Percentiles rank a stretch among this genome's conserved stretches.
These are phyloP conservation scores for Cladophialophora psammophila DNA, from an alignment of 2,329 filamentous ascomycete genomes.

Conservation along the genomic window DNA sequence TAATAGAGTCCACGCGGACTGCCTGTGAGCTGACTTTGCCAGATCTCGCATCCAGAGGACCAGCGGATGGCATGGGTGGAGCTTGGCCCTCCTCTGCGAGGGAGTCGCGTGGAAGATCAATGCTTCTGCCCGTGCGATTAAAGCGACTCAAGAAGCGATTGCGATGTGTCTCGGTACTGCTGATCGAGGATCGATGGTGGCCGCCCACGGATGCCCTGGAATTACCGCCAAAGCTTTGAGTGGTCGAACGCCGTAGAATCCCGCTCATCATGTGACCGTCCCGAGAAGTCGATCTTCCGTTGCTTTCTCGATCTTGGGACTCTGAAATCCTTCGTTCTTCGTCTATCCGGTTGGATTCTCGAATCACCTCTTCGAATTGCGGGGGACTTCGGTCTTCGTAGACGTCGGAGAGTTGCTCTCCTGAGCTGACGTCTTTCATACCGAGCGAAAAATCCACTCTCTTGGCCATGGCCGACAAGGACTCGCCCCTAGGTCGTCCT, in stretches of 20 bases:
- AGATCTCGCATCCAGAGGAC: constrained; percentile 36
- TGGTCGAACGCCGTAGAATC: constrained; percentile 39
- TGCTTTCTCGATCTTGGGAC: constrained; percentile 35
- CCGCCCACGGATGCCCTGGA: constrained; percentile 9
- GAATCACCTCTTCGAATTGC: constrained; percentile 47
- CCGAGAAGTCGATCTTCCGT: constrained; percentile 27
- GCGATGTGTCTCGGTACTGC: constrained; percentile 56
- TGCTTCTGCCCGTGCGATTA: constrained; percentile 38
- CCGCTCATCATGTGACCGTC: constrained; percentile 41
- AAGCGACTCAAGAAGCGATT: constrained; percentile 69
- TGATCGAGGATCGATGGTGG: constrained; percentile 29
- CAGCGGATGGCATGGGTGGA: constrained; percentile 16
- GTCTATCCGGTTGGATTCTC: constrained; percentile 50
- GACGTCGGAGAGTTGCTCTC: constrained; percentile 69
- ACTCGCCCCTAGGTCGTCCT: constrained; percentile 63
- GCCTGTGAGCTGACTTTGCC: constrained; percentile 37
- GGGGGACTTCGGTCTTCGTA: constrained; percentile 62
- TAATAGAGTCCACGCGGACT: constrained; percentile 30
- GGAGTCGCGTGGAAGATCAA: constrained; percentile 35
- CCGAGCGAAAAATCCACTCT: constrained; percentile 76
- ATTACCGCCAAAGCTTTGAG: constrained; percentile 43
- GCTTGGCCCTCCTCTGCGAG: constrained; percentile 37
- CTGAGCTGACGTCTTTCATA: constrained; percentile 65
- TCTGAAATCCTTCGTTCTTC: constrained; percentile 43
- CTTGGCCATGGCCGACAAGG: constrained; percentile 64